A percentile compares a stretch with the other conserved stretches of the same genome.
Conservation (phyloP, 495 filamentous ascomycete species). For the Cladorrhinum samala region DNA sequence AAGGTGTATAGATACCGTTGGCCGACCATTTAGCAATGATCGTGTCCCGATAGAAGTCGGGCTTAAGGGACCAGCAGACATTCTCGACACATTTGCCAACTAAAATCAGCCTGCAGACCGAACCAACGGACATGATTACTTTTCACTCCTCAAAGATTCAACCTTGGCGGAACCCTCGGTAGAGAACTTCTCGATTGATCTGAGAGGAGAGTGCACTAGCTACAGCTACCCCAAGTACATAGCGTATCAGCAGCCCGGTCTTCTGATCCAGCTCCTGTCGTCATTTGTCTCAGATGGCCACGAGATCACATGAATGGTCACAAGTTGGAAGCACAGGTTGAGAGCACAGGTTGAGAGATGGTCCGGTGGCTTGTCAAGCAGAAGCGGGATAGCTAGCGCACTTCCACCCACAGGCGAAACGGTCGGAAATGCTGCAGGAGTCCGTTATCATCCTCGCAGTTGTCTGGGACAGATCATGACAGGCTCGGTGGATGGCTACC, state of each 20-base stretch:
- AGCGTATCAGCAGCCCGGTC: neutral
- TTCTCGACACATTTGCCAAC: no score
- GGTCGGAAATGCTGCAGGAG: neutral
- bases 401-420: neutral
- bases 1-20: no score
- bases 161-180: neutral
- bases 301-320: slow-evolving; percentile 15
- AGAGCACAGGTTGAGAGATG: neutral
- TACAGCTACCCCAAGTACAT: neutral
- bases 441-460: no score
- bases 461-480: no score
- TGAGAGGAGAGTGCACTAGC: neutral
- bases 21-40: neutral
- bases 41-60: neutral
- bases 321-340: no score
- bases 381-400: neutral
- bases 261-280: slow-evolving; percentile 1
- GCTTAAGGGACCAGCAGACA: neutral
- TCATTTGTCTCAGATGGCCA: slow-evolving; percentile 5
- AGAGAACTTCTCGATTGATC: neutral
- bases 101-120: slow-evolving; percentile 22
- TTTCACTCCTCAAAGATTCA: no score
- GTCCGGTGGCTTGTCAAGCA: neutral
- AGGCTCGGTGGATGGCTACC: neutral
- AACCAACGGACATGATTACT: neutral